Base-by-base conservation (phyloP, 805 yeast species). In the Candida multigemmis region DNA sequence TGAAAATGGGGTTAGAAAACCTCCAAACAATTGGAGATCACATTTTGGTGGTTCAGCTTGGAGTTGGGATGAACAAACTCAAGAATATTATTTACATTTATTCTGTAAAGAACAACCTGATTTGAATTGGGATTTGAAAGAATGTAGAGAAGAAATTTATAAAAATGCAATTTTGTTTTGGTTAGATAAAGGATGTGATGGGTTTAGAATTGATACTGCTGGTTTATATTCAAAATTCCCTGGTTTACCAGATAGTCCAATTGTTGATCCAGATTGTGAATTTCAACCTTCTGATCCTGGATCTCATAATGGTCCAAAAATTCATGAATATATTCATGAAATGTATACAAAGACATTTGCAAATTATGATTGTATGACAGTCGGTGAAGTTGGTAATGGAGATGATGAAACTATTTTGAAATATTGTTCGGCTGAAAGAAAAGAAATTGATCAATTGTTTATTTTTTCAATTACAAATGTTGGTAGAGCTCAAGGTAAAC, bases 51-150 rank as follows among this genome's bases (percentile, higher is more conserved):
- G 74, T 4, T 53, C 69, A 22, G 74, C 77, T 8, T 73, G 79
- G 78, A 52, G 52, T 23, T 71, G 60, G 44, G 77, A 73, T 44
- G 74, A 68, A 35, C 17, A 22, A 3, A 70, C 76, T 12, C 59
- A 62, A 24, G 76, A 73, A 48, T 72, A 70, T 53, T 73, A 71
- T 47, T 49, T 73, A 37, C 65, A 60, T 28, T 51, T 71, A 31
- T 73, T 70, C 48, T 74, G 75, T 9, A 50, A 48, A 26, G 42
- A 63, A 16, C 79, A 73, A 48, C 78, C 78, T 10, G 79, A 73
- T 41, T 54, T 73, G 40, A 73, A 72, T 50, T 73, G 78, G 80
- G 77, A 72, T 37, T 70, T 61, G 40, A 59, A 47, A 30, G 65
- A 47, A 26, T 27, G 41, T 12, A 37, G 52, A 37, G 32, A 53